Base-by-base conservation (phyloP, 306 rosid genomes). In the Vigna mungo region DNA sequence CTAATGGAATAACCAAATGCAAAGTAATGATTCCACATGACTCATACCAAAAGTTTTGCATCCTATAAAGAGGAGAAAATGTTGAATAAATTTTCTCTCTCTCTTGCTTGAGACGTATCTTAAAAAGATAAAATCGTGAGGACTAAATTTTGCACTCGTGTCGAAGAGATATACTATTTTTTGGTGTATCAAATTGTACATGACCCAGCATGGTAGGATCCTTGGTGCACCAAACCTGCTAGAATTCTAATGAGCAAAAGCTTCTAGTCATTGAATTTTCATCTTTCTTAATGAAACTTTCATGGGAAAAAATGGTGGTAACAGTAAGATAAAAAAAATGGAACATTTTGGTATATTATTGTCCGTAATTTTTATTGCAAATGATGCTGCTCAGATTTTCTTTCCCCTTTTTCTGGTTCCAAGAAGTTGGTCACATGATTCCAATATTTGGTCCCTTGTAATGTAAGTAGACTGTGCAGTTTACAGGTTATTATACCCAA, bases 1-100 rank as follows among this genome's bases (percentile, higher is more conserved):
- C 93, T 90, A 36, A 77, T 78, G 71, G 91, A 83, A 80, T 90
- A 92, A 76, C 90, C 90, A 77, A 82, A 83, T 39, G 90, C 89
- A 67, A 79, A 51, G 48, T 18, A 62, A 18, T 62, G 52, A 63
- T 32, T 34, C 79, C 17, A 36, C 18, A 44, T 65, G 52, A 59
- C 43, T 56, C 78, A 11, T 10, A 6, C 59, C 46, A 59, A 74
- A 74, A 53, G 54, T 55, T 55, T 72, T 56, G 54, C 67, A 39
- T 54, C 77, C 41, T 39, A 72, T 15, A 41, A 20, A 72, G 54
- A 39, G 23, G 25, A 72, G 41, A 9, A 37, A 37, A 15, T 72
- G 68, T 56, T 41, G 10, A 41, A 25, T 17, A 43, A 41, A 56
- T 23, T 72, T 43, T 25, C 44, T 43, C 27, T 43, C 27, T 73